These are phyloP conservation scores for Aspergillus ostianus DNA, from an alignment of 495 filamentous ascomycete genomes.

Conservation along the genomic window DNA sequence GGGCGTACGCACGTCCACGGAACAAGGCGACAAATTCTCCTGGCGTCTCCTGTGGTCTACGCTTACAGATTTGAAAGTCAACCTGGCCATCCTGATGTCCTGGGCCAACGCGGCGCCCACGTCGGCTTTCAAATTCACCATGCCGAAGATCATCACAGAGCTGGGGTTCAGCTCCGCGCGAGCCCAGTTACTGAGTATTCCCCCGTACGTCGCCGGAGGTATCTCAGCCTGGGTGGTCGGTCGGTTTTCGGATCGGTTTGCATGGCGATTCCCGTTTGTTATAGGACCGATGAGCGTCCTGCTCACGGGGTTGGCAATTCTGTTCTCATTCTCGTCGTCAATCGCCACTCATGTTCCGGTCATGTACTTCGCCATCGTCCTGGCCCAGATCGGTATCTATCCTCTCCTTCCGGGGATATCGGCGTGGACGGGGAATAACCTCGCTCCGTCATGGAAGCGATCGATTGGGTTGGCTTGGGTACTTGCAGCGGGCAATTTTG, in stretches of 20 bases:
- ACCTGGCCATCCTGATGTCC: slow-evolving; percentile 20
- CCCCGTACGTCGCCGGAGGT: slow-evolving; percentile 44
- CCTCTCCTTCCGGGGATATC: background rate
- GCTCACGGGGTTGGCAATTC: too few species aligned
- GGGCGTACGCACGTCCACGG: too few species aligned
- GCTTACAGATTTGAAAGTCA: slow-evolving; percentile 16
- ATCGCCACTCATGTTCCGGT: background rate
- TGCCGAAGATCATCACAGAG: slow-evolving; percentile 48
- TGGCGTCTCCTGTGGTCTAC: slow-evolving; percentile 4
- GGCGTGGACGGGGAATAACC: background rate
- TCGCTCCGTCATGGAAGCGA: background rate
- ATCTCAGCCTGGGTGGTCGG: slow-evolving; percentile 11
- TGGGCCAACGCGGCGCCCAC: slow-evolving; percentile 46
- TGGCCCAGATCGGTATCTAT: background rate
- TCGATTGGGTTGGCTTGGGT: too few species aligned
- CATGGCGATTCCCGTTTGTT: too few species aligned
- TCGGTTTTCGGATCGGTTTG: slow-evolving; percentile 11
- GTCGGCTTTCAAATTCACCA: slow-evolving; percentile 49
- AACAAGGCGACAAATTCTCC: background rate
- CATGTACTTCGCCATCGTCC: background rate
- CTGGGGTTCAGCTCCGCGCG: slow-evolving; percentile 41
- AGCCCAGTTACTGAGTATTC: slow-evolving; percentile 51
- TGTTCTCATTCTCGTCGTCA: background rate
- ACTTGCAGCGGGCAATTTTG: too few species aligned
- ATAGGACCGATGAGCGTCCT: too few species aligned